These are phyloP conservation scores for Leccinum olivaceopallidum DNA, from an alignment of 768 basidiomycete species.

Conservation along the genomic window DNA sequence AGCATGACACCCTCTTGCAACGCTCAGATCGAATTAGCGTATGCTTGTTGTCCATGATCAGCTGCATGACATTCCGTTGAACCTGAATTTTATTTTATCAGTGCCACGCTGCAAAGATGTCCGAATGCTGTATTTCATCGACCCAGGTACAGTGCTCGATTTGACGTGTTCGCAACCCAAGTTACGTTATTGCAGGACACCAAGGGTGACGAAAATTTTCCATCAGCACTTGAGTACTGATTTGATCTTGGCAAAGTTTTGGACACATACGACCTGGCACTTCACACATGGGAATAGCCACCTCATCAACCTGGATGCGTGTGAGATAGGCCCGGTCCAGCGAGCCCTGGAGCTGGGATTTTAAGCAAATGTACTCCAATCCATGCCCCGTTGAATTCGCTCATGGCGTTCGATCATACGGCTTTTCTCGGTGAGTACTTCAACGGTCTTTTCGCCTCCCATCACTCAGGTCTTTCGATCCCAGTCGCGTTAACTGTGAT, in stretches of 20 bases:
- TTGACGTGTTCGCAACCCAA: neutral
- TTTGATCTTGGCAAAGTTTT: neutral
- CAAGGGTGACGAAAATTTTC: neutral
- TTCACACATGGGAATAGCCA: neutral
- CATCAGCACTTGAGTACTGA: neutral
- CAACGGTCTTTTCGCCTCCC: neutral
- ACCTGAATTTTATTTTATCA: neutral
- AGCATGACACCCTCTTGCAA: neutral
- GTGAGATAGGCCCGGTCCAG: neutral
- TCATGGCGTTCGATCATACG: neutral
- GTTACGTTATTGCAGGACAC: neutral
- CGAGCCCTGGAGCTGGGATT: neutral
- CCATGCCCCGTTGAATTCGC: neutral
- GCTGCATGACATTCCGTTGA: neutral
- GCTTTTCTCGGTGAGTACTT: neutral
- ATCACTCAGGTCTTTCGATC: neutral
- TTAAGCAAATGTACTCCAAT: neutral
- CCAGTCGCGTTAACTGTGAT: constrained; percentile 10
- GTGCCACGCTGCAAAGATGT: neutral
- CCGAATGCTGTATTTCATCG: neutral
- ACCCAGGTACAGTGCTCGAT: neutral
- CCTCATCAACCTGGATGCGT: neutral
- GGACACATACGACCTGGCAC: neutral
- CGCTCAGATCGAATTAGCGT: neutral
- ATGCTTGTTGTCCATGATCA: neutral